These are phyloP conservation scores for Phytopythium helicoides DNA, from an alignment of 352 stramenopile genomes.

Conservation along the genomic window DNA sequence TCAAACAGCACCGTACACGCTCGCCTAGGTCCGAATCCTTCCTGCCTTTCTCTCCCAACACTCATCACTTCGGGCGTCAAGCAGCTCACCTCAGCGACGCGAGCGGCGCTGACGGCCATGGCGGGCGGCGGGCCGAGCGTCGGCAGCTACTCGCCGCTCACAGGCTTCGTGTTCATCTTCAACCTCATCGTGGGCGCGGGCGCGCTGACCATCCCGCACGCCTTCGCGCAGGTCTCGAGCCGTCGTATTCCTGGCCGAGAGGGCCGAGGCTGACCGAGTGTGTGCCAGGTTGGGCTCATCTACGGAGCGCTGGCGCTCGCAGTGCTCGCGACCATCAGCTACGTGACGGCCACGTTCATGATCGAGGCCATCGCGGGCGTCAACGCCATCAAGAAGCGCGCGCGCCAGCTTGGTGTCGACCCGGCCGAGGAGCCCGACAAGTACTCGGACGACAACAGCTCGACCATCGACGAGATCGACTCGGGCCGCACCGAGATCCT, in stretches of 20 bases:
- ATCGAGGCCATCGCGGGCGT: constrained; percentile 79
- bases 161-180: constrained; percentile 91
- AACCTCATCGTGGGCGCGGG: constrained; percentile 88
- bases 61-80: constrained; percentile 3
- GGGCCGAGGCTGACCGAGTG: too few species aligned
- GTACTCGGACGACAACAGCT: constrained; percentile 21
- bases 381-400: constrained; percentile 68
- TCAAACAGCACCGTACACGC: constrained; percentile 1
- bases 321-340: constrained; percentile 65
- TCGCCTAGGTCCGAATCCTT: constrained; percentile 14
- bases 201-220: constrained; percentile 83
- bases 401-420: constrained; percentile 35
- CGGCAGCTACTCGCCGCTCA: constrained; percentile 82
- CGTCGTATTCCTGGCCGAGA: too few species aligned
- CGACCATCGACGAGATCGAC: constrained; percentile 34
- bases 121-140: constrained; percentile 41
- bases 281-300: constrained; percentile 70
- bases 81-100: neutral
- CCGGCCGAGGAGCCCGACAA: constrained; percentile 18
- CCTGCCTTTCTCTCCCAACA: neutral
- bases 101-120: constrained; percentile 28
- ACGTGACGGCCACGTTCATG: constrained; percentile 86
- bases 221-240: constrained; percentile 82
- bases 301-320: constrained; percentile 65
- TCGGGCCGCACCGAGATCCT: constrained; percentile 65